Evolutionary conservation across 305 asterid species (phyloP), one percentile per base, ranked within the genome.

Genomic region (Withania somnifera): DNA sequence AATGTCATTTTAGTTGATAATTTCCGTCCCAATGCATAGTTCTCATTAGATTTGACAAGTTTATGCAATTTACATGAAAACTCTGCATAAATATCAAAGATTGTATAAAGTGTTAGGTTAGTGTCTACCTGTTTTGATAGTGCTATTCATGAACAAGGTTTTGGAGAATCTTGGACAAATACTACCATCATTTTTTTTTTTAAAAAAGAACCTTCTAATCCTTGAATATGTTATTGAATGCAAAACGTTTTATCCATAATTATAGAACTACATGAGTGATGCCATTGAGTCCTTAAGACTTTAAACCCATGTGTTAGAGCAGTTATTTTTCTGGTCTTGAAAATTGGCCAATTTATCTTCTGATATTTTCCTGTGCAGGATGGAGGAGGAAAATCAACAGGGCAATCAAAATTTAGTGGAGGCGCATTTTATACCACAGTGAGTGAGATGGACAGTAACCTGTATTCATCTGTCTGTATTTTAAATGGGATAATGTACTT

Each of bases 371-470:
- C 50, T 61, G 24, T 75, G 61, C 86, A 94, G 94, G 97, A 88
- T 53, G 95, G 88, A 86, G 90, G 90, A 26, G 97, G 91, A 64
- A 94, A 90, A 86, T 68, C 89, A 51, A 81, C 82, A 11, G 91
- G 90, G 36, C 86, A 88, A 83, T 85, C 92, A 22, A 87, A 80
- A 53, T 91, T 85, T 83, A 52, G 92, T 52, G 95, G 97, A 82
- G 93, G 94, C 75, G 80, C 97, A 83, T 94, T 95, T 87, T 90
- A 84, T 83, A 86, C 90, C 54, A 63, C 93, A 63, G 96, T 92
- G 83, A 88, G 98, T 88, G 73, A 67, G 84, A 75, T 11, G 1
- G 11, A 5, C 24, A 14, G 17, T 47, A 7, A 14, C 24, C 38
- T 1, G 17, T 26, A 10, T 58, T 24, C 45, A 11, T 63, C 24